phyloP scores from a whole-genome alignment of 2,329 filamentous ascomycete species.

The Xylaria sp. region DNA sequence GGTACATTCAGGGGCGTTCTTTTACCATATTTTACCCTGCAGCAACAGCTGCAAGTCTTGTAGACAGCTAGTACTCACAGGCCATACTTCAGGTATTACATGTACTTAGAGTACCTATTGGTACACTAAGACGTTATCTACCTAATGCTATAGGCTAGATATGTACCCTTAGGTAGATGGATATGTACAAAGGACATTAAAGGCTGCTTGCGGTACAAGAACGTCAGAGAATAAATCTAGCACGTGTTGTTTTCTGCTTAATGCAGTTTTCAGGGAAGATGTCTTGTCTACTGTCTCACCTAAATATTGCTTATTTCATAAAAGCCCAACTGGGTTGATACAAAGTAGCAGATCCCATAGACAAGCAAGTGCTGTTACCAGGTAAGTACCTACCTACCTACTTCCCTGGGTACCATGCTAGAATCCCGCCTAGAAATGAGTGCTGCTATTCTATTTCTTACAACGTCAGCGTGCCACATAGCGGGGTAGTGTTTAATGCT shows the following conservation, averaged over 20 bases:
- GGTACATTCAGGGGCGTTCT: background rate
- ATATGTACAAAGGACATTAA: slow-evolving; percentile 17
- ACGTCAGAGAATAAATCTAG: slow-evolving; percentile 4
- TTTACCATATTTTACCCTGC: background rate
- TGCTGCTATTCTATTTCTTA: background rate
- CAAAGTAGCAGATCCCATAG: too few relatives aligned
- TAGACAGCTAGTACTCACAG: background rate
- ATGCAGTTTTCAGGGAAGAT: slow-evolving; percentile 16
- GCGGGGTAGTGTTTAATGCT: slow-evolving; percentile 21
- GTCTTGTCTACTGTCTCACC: slow-evolving; percentile 22
- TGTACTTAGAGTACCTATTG: slow-evolving; percentile 1
- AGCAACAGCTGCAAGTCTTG: background rate
- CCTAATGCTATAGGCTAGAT: background rate
- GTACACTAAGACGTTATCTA: background rate
- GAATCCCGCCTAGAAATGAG: background rate
- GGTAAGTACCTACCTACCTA: slow-evolving; percentile 5
- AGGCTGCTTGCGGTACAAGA: slow-evolving; percentile 31
- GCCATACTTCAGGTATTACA: slow-evolving; percentile 7
- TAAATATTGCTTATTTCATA: background rate
- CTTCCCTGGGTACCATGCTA: too few relatives aligned
- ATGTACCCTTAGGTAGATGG: background rate
- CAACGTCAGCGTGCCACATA: slow-evolving; percentile 20
- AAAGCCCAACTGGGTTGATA: too few relatives aligned
- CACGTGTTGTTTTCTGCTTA: slow-evolving; percentile 17
- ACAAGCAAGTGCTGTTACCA: too few relatives aligned